Percentiles rank a stretch among this genome's conserved stretches.
These are phyloP conservation scores for Picea abies DNA, from an alignment of 83 land plant genomes.

Conservation along the genomic window DNA sequence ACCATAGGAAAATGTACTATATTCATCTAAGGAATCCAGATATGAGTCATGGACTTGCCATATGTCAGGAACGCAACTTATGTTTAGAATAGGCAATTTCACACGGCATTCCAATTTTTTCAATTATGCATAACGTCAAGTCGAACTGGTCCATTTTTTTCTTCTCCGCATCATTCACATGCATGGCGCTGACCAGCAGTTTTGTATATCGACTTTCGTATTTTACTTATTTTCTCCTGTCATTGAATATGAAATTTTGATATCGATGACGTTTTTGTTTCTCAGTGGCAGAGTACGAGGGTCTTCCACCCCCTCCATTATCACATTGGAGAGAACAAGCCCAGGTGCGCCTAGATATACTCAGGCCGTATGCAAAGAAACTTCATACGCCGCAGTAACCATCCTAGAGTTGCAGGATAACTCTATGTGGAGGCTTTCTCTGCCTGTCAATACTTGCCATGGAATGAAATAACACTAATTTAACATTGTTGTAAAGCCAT, in stretches of 20 bases:
- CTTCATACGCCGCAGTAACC: background rate
- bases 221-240: background rate
- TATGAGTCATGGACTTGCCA: background rate
- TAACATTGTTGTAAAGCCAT: no score
- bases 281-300: conserved; percentile 57
- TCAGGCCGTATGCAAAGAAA: conserved; percentile 32
- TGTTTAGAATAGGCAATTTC: background rate
- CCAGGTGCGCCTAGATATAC: conserved; percentile 27
- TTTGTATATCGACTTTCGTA: background rate
- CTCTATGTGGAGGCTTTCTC: no score
- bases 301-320: conserved; percentile 48
- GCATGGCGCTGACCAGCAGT: background rate
- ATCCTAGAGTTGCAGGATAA: background rate
- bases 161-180: background rate
- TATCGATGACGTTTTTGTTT: background rate
- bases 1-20: background rate
- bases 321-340: conserved; percentile 41
- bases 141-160: background rate
- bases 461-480: no score
- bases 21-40: background rate
- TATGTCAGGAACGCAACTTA: background rate
- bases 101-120: background rate
- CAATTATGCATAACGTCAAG: background rate
- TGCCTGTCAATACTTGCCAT: no score
- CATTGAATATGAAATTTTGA: background rate